Base-by-base conservation (phyloP, 306 rosid genomes). In the Medicago ruthenica region DNA sequence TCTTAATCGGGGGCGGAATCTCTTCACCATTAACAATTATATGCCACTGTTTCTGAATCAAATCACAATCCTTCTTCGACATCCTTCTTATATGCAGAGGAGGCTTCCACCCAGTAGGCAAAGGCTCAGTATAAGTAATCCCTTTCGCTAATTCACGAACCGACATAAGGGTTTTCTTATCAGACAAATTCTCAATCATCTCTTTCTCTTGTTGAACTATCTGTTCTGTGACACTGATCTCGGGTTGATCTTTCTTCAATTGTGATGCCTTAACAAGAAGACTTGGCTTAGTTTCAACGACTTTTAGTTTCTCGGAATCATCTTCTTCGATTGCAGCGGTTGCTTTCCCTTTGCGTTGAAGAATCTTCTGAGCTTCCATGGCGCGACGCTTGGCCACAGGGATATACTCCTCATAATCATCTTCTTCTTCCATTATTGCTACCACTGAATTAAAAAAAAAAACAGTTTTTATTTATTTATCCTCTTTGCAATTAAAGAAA, bases 61-160 rank as follows among this genome's bases (percentile, higher is more conserved):
- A 75, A 81, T 95, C 97, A 14, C 92, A 84, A 1, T 84, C 92
- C 75, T 85, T 88, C 63, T 21, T 72, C 0, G 93, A 80, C 93
- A 89, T 90, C 80, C 89, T 86, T 67, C 99, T 84, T 55, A 95
- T 75, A 1, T 85, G 81, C 83, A 95, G 77, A 4, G 97, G 99
- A 1, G 97, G 96, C 71, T 95, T 95, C 99, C 99, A 95, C 24
- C 97, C 99, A 0, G 99, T 92, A 18, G 62, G 84, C 73, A 95
- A 53, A 64, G 97, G 99, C 37, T 95, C 99, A 0, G 88, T 71
- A 59, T 92, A 92, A 22, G 93, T 90, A 20, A 92, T 95, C 44
- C 99, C 97, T 77, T 95, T 95, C 2, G 98, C 97, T 84, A 95
- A 69, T 77, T 95, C 97, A 1, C 96, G 91, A 73, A 95, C 98